A percentile compares a stretch with the other conserved stretches of the same genome.
phyloP scores from a whole-genome alignment of 805 yeast genomes.

The Barnettozyma populi region DNA sequence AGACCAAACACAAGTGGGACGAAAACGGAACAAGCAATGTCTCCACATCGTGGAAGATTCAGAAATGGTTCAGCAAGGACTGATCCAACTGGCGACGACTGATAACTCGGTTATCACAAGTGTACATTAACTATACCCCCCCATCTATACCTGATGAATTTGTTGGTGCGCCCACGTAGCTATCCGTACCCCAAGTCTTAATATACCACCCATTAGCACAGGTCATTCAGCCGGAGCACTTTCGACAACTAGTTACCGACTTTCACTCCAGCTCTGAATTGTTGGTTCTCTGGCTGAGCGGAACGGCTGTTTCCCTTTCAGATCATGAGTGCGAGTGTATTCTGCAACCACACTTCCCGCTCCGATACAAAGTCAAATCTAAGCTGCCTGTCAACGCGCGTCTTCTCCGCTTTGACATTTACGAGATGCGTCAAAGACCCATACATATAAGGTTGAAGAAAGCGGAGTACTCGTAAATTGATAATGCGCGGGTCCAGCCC shows the following conservation, averaged over 20 bases:
- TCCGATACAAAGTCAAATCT: too few relatives aligned
- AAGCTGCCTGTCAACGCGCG: background rate
- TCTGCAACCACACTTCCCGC: too few relatives aligned
- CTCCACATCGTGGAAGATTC: background rate
- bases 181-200: background rate
- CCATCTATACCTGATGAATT: too few relatives aligned
- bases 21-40: constrained; percentile 19
- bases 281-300: background rate
- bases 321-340: background rate
- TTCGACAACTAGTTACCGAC: too few relatives aligned
- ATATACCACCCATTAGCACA: too few relatives aligned
- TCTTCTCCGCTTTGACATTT: background rate
- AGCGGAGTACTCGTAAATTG: background rate
- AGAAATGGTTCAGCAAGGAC: constrained; percentile 1
- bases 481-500: background rate
- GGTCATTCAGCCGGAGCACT: background rate
- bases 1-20: constrained; percentile 34
- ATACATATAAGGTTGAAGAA: background rate
- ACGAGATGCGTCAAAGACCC: background rate
- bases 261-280: too few relatives aligned
- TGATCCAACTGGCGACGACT: too few relatives aligned
- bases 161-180: background rate
- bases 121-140: background rate
- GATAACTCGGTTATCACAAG: too few relatives aligned
- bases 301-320: background rate